A percentile compares a stretch with the other conserved stretches of the same genome.
These are phyloP conservation scores for Cladosporium oxysporum DNA, from an alignment of 2,329 filamentous ascomycete species.

Conservation along the genomic window DNA sequence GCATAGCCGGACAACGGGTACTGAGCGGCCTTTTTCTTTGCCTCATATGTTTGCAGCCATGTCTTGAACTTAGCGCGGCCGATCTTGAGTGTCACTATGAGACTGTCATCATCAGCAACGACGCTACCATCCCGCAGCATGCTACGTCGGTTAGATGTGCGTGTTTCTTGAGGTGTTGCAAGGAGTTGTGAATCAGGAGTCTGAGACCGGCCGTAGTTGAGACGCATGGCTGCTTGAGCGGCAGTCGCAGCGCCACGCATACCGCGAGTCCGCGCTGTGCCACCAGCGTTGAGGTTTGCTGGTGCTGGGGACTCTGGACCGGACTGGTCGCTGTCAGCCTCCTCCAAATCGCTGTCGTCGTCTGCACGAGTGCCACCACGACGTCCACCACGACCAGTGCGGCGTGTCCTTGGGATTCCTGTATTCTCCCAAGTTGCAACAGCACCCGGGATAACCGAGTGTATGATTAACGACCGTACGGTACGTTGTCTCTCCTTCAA, in stretches of 20 bases:
- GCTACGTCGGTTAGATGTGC: conserved; percentile 62
- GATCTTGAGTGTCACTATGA: conserved; percentile 76
- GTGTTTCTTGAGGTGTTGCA: conserved; percentile 71
- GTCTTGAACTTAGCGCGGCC: conserved; percentile 70
- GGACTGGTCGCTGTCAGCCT: conserved; percentile 89
- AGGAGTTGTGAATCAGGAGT: conserved; percentile 72
- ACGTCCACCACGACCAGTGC: conserved; percentile 43
- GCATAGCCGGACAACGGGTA: conserved; percentile 39
- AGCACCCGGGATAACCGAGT: conserved; percentile 86
- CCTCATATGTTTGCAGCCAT: conserved; percentile 49
- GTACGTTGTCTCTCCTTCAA: conserved; percentile 92
- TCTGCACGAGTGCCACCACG: conserved; percentile 63
- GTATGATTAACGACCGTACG: conserved; percentile 88
- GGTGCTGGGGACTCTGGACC: conserved; percentile 67
- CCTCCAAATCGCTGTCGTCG: conserved; percentile 75
- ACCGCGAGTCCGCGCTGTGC: conserved; percentile 81
- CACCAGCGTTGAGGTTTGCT: conserved; percentile 50
- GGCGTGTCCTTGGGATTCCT: conserved; percentile 71
- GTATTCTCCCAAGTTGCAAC: conserved; percentile 79
- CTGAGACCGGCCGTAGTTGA: conserved; percentile 73
- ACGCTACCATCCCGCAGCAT: conserved; percentile 75
- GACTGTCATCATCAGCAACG: conserved; percentile 67
- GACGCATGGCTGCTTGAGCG: conserved; percentile 82
- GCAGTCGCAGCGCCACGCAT: conserved; percentile 87
- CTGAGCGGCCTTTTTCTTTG: conserved; percentile 36